Evolutionary conservation across 2,329 filamentous ascomycete species (phyloP).

Genomic region (Ascochyta clinopodiicola): DNA sequence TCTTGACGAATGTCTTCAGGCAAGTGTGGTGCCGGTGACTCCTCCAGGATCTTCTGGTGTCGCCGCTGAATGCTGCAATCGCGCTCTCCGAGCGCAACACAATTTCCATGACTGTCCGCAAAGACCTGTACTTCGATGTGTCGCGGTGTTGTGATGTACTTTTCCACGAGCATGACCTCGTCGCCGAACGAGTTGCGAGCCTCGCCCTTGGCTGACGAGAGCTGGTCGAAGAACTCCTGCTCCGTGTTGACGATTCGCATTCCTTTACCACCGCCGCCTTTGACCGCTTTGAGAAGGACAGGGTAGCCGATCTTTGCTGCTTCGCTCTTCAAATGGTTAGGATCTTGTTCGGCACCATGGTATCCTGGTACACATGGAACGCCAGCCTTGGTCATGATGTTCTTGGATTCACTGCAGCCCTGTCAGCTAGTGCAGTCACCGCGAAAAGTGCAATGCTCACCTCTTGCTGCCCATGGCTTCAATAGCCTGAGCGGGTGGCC

Average conservation of each 20-base stretch:
- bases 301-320: slow-evolving; percentile 75
- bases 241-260: slow-evolving; percentile 68
- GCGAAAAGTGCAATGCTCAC: slow-evolving; percentile 40
- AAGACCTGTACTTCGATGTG: slow-evolving; percentile 74
- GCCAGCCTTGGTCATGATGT: slow-evolving; percentile 94
- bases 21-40: slow-evolving; percentile 69
- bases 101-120: slow-evolving; percentile 69
- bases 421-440: slow-evolving; percentile 15
- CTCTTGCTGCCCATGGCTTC: slow-evolving; percentile 92
- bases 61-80: slow-evolving; percentile 71
- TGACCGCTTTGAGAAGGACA: slow-evolving; percentile 70
- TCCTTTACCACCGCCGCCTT: slow-evolving; percentile 71
- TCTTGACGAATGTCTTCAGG: slow-evolving; percentile 66
- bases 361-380: slow-evolving; percentile 97
- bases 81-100: slow-evolving; percentile 68
- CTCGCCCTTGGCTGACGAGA: slow-evolving; percentile 69
- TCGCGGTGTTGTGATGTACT: slow-evolving; percentile 70
- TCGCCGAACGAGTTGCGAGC: slow-evolving; percentile 70
- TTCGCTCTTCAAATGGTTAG: slow-evolving; percentile 66
- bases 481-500: slow-evolving; percentile 79
- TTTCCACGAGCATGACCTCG: slow-evolving; percentile 71
- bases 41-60: slow-evolving; percentile 72
- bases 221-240: slow-evolving; percentile 65
- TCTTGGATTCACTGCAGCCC: slow-evolving; percentile 72
- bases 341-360: slow-evolving; percentile 82